These are phyloP conservation scores for Lentinula lateritia DNA, from an alignment of 768 basidiomycete species.

Conservation along the genomic window DNA sequence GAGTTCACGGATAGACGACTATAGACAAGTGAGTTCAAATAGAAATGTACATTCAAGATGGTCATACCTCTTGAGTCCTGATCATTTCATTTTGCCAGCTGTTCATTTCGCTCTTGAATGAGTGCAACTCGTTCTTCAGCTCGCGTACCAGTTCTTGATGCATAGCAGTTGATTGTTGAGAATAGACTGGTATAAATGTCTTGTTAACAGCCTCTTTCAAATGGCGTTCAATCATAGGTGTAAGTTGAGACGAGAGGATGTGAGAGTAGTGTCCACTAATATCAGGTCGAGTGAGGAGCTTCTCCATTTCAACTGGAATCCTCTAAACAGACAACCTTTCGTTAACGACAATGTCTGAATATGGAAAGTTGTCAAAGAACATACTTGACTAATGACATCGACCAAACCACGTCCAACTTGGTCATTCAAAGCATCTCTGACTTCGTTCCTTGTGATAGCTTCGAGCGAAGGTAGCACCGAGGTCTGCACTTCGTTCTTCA, in stretches of 20 bases:
- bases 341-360: neutral
- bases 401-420: conserved; percentile 72
- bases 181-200: conserved; percentile 70
- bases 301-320: conserved; percentile 75
- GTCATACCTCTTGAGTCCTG: conserved; percentile 69
- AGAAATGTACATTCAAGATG: neutral
- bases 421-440: conserved; percentile 70
- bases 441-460: conserved; percentile 75
- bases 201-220: conserved; percentile 76
- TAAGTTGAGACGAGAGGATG: conserved; percentile 64
- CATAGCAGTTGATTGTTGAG: conserved; percentile 67
- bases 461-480: conserved; percentile 81
- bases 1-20: conserved; percentile 76
- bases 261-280: conserved; percentile 74
- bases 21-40: neutral
- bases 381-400: conserved; percentile 69
- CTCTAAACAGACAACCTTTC: conserved; percentile 34
- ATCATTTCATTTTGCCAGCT: conserved; percentile 79
- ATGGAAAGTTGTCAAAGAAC: conserved; percentile 15
- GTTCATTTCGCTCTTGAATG: conserved; percentile 73
- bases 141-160: conserved; percentile 78
- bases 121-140: conserved; percentile 68
- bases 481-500: conserved; percentile 79
- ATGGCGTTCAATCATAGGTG: conserved; percentile 74
- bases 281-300: conserved; percentile 69